These are phyloP conservation scores for Mycogone perniciosa DNA, from an alignment of 2,329 filamentous ascomycete species.

Conservation along the genomic window DNA sequence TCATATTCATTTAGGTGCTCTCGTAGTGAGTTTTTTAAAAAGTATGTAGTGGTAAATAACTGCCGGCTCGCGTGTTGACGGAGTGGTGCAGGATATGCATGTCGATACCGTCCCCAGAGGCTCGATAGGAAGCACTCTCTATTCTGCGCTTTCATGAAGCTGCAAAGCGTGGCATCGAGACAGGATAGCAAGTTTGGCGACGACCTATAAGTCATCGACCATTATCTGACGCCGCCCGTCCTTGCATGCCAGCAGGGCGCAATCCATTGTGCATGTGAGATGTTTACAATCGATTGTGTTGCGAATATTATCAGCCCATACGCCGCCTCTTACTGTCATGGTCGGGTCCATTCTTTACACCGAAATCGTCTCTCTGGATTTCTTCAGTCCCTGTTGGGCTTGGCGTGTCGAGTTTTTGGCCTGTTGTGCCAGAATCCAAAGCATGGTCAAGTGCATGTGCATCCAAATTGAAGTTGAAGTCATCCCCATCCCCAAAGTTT, in stretches of 20 bases:
- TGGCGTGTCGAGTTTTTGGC: constrained; percentile 27
- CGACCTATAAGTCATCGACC: neutral
- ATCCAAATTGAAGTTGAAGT: constrained; percentile 48
- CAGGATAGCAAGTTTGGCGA: too few species aligned
- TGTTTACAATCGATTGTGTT: neutral
- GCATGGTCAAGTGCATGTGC: constrained; percentile 11
- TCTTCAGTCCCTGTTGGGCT: constrained; percentile 47
- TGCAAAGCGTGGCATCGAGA: too few species aligned
- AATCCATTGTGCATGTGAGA: neutral
- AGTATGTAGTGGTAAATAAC: neutral
- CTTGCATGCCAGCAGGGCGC: too few species aligned
- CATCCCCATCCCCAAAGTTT: constrained; percentile 38
- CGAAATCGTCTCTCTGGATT: constrained; percentile 39
- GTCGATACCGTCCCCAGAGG: too few species aligned
- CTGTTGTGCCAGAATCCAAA: neutral
- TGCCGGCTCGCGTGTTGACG: neutral
- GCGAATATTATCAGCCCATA: constrained; percentile 20
- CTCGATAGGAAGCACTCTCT: neutral
- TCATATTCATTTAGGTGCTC: neutral
- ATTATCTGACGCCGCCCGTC: neutral
- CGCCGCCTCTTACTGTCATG: constrained; percentile 34
- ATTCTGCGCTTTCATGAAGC: neutral
- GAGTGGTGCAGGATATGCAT: neutral
- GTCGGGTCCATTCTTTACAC: constrained; percentile 19
- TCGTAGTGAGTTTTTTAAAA: neutral